These are phyloP conservation scores for Pythium scleroteichum DNA, from an alignment of 352 stramenopile species.

Conservation along the genomic window DNA sequence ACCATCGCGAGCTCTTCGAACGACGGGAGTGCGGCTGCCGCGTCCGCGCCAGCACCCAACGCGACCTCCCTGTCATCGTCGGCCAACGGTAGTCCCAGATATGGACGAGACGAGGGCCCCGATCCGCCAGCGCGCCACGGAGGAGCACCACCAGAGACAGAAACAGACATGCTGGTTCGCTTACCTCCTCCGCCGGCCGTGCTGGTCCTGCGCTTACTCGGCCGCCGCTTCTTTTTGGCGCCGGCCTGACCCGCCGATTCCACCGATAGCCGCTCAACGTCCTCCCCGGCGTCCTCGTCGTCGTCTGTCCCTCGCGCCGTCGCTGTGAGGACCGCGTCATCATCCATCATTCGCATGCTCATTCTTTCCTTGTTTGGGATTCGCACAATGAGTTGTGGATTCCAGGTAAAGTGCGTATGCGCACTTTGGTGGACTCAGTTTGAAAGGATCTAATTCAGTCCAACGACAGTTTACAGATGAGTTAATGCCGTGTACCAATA, in stretches of 20 bases:
- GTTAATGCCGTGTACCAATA: too few species aligned
- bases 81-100: slow-evolving; percentile 22
- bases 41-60: neutral
- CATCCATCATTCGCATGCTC: slow-evolving; percentile 37
- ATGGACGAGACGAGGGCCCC: slow-evolving; percentile 12
- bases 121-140: slow-evolving; percentile 9
- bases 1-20: slow-evolving; percentile 25
- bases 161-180: slow-evolving; percentile 21
- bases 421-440: slow-evolving; percentile 8
- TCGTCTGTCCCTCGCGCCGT: slow-evolving; percentile 2
- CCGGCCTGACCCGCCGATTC: slow-evolving; percentile 10
- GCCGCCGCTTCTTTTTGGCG: slow-evolving; percentile 16
- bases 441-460: neutral
- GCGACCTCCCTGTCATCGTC: slow-evolving; percentile 21
- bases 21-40: slow-evolving; percentile 2
- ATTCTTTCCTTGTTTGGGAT: slow-evolving; percentile 22
- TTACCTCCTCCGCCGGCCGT: slow-evolving; percentile 20
- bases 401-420: neutral
- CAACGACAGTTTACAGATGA: too few species aligned
- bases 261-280: slow-evolving; percentile 20
- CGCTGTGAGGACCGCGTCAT: slow-evolving; percentile 9
- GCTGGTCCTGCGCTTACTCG: slow-evolving; percentile 28
- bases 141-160: slow-evolving; percentile 17
- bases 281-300: slow-evolving; percentile 14
- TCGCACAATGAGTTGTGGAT: neutral